A percentile compares a stretch with the other conserved stretches of the same genome.
Conservation (phyloP, 345 rosid genomes). For the Lumnitzera littorea region DNA sequence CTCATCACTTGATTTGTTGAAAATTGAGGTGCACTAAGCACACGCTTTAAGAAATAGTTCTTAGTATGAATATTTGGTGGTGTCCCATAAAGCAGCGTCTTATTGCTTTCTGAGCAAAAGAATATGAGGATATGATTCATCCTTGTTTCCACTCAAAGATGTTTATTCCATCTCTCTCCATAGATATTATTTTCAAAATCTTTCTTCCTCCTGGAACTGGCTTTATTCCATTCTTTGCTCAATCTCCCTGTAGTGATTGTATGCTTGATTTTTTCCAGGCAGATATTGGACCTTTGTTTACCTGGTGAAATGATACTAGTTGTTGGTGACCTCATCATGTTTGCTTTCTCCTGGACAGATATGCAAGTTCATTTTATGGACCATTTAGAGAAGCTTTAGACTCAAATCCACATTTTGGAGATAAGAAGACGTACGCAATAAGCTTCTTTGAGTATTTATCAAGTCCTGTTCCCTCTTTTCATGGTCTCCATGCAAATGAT, state of each 20-base stretch:
- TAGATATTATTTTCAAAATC: too few relatives aligned
- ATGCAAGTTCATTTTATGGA: constrained; percentile 94
- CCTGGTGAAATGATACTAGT: neutral
- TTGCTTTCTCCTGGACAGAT: constrained; percentile 34
- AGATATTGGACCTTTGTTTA: neutral
- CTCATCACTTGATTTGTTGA: too few relatives aligned
- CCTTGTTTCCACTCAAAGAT: too few relatives aligned
- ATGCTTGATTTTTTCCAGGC: neutral
- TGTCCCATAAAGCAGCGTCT: too few relatives aligned
- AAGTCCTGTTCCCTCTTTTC: constrained; percentile 1
- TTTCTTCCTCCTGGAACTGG: too few relatives aligned
- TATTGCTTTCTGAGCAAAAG: too few relatives aligned
- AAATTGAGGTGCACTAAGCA: too few relatives aligned
- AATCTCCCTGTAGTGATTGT: neutral
- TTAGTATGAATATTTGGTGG: too few relatives aligned
- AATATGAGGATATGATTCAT: too few relatives aligned
- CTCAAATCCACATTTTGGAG: constrained; percentile 93
- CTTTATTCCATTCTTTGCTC: neutral
- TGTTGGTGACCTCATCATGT: constrained; percentile 7
- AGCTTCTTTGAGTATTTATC: neutral
- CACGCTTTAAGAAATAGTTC: too few relatives aligned
- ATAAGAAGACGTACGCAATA: constrained; percentile 70
- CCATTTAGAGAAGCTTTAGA: constrained; percentile 94
- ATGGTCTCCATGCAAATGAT: neutral
- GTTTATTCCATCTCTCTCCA: too few relatives aligned